Evolutionary conservation across 805 yeast genomes (phyloP).

Genomic region (Wilhelminamyces savonicus): DNA sequence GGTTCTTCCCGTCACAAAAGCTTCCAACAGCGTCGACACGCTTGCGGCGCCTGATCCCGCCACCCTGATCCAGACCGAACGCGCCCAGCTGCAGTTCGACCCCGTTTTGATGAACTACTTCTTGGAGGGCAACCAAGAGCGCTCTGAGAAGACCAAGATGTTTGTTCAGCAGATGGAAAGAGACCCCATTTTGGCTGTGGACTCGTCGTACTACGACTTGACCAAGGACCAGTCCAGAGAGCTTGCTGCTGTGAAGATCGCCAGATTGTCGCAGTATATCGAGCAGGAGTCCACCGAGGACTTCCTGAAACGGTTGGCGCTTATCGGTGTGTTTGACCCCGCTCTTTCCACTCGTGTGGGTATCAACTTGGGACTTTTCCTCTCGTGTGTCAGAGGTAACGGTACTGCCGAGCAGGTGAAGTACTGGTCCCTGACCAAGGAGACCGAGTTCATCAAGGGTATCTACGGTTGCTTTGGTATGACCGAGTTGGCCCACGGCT

Average conservation of each 20-base stretch:
- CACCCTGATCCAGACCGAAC: constrained; percentile 34
- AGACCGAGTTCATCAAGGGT: constrained; percentile 52
- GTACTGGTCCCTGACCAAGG: constrained; percentile 75
- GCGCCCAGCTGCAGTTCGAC: constrained; percentile 36
- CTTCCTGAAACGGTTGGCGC: constrained; percentile 53
- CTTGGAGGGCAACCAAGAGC: constrained; percentile 46
- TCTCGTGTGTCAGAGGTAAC: constrained; percentile 75
- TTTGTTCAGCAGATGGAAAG: constrained; percentile 55
- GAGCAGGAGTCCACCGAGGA: constrained; percentile 39
- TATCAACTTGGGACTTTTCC: constrained; percentile 81
- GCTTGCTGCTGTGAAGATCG: constrained; percentile 54
- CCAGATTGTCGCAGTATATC: constrained; percentile 54
- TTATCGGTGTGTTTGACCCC: constrained; percentile 68
- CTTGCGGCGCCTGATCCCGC: constrained; percentile 28
- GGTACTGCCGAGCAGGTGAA: constrained; percentile 80
- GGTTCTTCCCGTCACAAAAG: no score
- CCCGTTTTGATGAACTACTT: constrained; percentile 41
- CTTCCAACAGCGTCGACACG: constrained; percentile 2
- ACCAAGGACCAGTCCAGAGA: constrained; percentile 54
- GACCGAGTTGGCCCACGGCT: constrained; percentile 60
- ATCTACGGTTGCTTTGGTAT: constrained; percentile 59
- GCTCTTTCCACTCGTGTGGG: constrained; percentile 77
- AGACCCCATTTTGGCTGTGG: constrained; percentile 58
- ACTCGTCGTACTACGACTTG: constrained; percentile 51
- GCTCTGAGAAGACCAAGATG: constrained; percentile 36